These are phyloP conservation scores for Leishmania guyanensis DNA, from an alignment of 208 protist genomes.

Conservation along the genomic window DNA sequence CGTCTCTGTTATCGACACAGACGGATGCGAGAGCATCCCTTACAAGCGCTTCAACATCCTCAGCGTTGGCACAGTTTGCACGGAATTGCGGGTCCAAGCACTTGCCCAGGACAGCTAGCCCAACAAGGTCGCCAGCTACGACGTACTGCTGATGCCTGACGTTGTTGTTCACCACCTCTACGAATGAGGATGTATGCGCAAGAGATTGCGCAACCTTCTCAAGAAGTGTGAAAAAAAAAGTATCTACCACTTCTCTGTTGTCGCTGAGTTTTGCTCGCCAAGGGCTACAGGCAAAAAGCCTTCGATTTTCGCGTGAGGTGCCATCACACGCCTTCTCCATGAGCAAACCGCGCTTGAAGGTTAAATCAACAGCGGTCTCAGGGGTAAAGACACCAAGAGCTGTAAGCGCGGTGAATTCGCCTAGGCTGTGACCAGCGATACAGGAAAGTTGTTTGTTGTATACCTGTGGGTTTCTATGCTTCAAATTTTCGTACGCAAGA, in stretches of 20 bases:
- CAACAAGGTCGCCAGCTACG: slow-evolving; percentile 78
- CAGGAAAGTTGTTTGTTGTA: slow-evolving; percentile 24
- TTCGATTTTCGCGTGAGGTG: slow-evolving; percentile 39
- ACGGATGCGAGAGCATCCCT: slow-evolving; percentile 54
- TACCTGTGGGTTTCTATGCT: slow-evolving; percentile 8
- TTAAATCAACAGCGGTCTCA: slow-evolving; percentile 71
- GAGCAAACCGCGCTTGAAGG: slow-evolving; percentile 75
- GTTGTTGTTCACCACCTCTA: slow-evolving; percentile 87
- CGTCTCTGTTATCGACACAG: slow-evolving; percentile 59
- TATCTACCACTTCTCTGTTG: slow-evolving; percentile 52
- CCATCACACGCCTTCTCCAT: slow-evolving; percentile 77
- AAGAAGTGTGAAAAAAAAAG: slow-evolving; percentile 75
- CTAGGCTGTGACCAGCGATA: slow-evolving; percentile 87
- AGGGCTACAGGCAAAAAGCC: slow-evolving; percentile 87
- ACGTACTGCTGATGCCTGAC: slow-evolving; percentile 82
- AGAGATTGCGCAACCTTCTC: slow-evolving; percentile 72
- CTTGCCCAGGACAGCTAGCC: slow-evolving; percentile 75
- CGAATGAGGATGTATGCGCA: slow-evolving; percentile 73
- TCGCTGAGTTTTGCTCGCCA: slow-evolving; percentile 56
- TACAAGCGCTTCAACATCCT: slow-evolving; percentile 30
- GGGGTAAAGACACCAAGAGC: slow-evolving; percentile 76
- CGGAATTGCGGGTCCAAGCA: slow-evolving; percentile 90
- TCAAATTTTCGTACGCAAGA: slow-evolving; percentile 42
- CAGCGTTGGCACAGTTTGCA: slow-evolving; percentile 48
- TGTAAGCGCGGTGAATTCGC: slow-evolving; percentile 81